A percentile compares a stretch with the other conserved stretches of the same genome.
phyloP scores from a whole-genome alignment of 225 moss, liverwort and hornwort genomes.

The Physcomitrellopsis africana region DNA sequence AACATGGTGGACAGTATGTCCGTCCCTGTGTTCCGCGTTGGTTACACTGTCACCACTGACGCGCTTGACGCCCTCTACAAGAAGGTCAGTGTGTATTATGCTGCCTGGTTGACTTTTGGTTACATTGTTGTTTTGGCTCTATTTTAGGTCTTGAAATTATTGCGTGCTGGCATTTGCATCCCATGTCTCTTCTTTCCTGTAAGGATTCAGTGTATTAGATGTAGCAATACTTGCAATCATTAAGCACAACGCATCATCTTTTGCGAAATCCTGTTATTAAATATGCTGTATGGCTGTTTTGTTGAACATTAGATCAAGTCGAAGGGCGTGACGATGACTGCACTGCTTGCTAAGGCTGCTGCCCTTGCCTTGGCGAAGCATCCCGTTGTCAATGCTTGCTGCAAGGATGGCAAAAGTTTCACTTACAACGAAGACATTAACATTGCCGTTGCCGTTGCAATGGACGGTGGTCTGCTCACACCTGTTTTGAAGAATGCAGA shows the following conservation, averaged over 20 bases:
- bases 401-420: slow-evolving; percentile 98
- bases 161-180: no score
- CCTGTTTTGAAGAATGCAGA: slow-evolving; percentile 93
- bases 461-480: slow-evolving; percentile 95
- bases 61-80: slow-evolving; percentile 90
- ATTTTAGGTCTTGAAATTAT: no score
- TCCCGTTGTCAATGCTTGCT: slow-evolving; percentile 87
- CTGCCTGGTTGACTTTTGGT: neutral
- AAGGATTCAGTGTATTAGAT: neutral
- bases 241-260: neutral
- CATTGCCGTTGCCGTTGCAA: slow-evolving; percentile 92
- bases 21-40: slow-evolving; percentile 92
- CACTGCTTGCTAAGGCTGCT: slow-evolving; percentile 89
- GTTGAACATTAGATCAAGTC: slow-evolving; percentile 72
- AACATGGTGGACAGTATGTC: slow-evolving; percentile 90
- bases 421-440: slow-evolving; percentile 90
- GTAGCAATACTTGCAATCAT: neutral
- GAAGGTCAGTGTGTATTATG: slow-evolving; percentile 57
- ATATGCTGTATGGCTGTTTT: slow-evolving; percentile 17
- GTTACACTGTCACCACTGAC: slow-evolving; percentile 88
- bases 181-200: neutral
- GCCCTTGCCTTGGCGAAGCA: slow-evolving; percentile 93
- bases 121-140: neutral
- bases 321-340: slow-evolving; percentile 99
- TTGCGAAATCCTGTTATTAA: neutral